Evolutionary conservation across 768 basidiomycete species (phyloP).

Genomic region (Pisolithus microcarpus): DNA sequence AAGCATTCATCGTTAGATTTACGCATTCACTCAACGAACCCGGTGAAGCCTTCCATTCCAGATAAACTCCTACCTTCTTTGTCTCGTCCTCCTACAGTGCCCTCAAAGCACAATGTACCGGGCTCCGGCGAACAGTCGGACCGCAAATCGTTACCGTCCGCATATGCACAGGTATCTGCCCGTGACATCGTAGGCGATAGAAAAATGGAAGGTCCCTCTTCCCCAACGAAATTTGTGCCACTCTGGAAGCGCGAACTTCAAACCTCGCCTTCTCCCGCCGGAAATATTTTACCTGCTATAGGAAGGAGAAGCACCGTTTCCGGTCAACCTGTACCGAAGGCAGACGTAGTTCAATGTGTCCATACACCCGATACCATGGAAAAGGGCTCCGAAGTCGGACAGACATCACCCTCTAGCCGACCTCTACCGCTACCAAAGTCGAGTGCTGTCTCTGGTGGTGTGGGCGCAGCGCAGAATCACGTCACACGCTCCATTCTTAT

Average conservation of each 20-base stretch:
- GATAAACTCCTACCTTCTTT: constrained; percentile 2
- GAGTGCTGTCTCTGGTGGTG: not conserved
- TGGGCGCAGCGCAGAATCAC: constrained; percentile 1
- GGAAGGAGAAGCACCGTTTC: constrained; percentile 26
- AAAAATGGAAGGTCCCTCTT: constrained; percentile 1
- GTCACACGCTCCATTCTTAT: constrained; percentile 9
- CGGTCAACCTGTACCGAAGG: not conserved
- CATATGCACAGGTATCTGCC: not conserved
- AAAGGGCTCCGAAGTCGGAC: not conserved
- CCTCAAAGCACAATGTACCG: not conserved
- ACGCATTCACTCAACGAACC: constrained; percentile 12
- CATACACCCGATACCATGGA: not conserved
- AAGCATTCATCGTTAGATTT: constrained; percentile 23
- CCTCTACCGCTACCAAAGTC: constrained; percentile 25
- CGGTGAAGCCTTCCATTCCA: constrained; percentile 11
- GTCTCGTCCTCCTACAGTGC: not conserved
- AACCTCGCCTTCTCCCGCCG: constrained; percentile 18
- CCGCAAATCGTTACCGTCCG: not conserved
- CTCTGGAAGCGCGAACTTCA: constrained; percentile 36
- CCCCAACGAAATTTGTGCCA: constrained; percentile 31
- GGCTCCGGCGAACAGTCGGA: not conserved
- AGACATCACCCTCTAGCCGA: constrained; percentile 18
- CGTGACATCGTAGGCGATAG: not conserved
- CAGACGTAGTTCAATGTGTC: not conserved
- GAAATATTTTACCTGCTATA: constrained; percentile 10